Evolutionary conservation across 2,329 filamentous ascomycete species (phyloP).

Genomic region (Colletotrichum cordylinicola): DNA sequence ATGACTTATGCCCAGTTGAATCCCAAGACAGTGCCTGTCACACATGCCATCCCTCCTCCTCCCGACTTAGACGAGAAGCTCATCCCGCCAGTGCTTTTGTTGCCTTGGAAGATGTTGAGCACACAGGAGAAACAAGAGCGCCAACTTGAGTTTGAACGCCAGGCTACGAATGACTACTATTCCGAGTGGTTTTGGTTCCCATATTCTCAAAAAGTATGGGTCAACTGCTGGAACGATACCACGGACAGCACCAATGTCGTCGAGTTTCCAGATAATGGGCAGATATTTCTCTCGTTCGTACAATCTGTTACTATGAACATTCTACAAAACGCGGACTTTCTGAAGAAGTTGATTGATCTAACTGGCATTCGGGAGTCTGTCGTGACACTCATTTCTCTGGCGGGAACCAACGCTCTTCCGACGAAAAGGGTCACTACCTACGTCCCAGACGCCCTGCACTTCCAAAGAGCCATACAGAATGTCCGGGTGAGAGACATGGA

Average conservation of each 20-base stretch:
- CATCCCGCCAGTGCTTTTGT: conserved; percentile 35
- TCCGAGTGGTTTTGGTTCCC: conserved; percentile 58
- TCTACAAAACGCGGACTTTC: conserved; percentile 18
- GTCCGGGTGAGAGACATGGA: conserved; percentile 37
- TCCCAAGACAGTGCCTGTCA: conserved; percentile 46
- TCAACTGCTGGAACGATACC: conserved; percentile 37
- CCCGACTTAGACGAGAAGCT: conserved; percentile 30
- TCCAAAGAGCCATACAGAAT: conserved; percentile 52
- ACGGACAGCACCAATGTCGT: conserved; percentile 33
- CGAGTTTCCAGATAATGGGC: conserved; percentile 39
- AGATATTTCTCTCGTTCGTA: conserved; percentile 38
- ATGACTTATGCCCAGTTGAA: conserved; percentile 53
- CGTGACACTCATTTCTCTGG: conserved; percentile 34
- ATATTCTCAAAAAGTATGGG: conserved; percentile 39
- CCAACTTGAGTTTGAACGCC: conserved; percentile 39
- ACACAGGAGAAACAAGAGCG: conserved; percentile 37
- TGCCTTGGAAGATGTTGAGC: conserved; percentile 37
- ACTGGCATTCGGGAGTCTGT: conserved; percentile 18
- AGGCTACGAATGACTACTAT: conserved; percentile 47
- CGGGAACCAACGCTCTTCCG: conserved; percentile 28
- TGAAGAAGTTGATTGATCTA: conserved; percentile 30
- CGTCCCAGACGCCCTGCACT: conserved; percentile 50
- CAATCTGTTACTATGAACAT: conserved; percentile 26
- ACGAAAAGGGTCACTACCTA: conserved; percentile 32
- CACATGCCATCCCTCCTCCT: conserved; percentile 49